Conservation (phyloP, 139 green algal genomes). For the Diplosphaera chodatii region DNA sequence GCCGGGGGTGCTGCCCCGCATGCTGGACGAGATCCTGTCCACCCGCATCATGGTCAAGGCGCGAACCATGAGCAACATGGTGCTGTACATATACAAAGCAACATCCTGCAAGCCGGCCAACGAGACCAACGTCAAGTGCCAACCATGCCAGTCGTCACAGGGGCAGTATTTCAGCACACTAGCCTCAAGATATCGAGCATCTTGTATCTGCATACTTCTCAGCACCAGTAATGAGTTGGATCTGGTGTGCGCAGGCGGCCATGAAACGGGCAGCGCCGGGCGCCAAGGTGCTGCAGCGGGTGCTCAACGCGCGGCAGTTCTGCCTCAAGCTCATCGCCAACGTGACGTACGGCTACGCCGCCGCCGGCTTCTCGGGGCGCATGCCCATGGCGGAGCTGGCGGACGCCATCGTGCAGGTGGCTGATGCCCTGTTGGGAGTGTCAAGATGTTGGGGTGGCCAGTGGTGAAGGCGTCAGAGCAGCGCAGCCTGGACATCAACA, state of each 20-base stretch:
- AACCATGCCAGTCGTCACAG: too few relatives aligned
- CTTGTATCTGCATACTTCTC: too few relatives aligned
- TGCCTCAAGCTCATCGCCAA: constrained; percentile 97
- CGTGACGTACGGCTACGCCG: constrained; percentile 86
- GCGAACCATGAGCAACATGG: not conserved
- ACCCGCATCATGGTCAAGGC: constrained; percentile 87
- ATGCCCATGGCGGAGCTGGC: constrained; percentile 97
- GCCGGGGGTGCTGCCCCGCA: constrained; percentile 83
- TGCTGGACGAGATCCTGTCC: constrained; percentile 90
- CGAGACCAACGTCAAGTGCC: too few relatives aligned
- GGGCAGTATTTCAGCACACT: too few relatives aligned
- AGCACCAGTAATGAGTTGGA: too few relatives aligned
- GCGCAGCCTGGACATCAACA: too few relatives aligned
- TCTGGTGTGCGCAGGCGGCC: constrained; percentile 38
- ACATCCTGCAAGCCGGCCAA: too few relatives aligned
- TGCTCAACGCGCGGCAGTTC: constrained; percentile 92
- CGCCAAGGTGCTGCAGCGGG: constrained; percentile 70
- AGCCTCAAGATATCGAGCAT: too few relatives aligned
- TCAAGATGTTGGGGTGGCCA: too few relatives aligned
- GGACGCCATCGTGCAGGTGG: constrained; percentile 86
- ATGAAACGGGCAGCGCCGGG: constrained; percentile 68
- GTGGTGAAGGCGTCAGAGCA: too few relatives aligned
- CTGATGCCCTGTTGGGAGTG: too few relatives aligned
- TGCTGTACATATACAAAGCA: too few relatives aligned
- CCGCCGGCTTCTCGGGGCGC: constrained; percentile 75